phyloP scores from a whole-genome alignment of 345 rosid species.

The Cardiospermum halicacabum region DNA sequence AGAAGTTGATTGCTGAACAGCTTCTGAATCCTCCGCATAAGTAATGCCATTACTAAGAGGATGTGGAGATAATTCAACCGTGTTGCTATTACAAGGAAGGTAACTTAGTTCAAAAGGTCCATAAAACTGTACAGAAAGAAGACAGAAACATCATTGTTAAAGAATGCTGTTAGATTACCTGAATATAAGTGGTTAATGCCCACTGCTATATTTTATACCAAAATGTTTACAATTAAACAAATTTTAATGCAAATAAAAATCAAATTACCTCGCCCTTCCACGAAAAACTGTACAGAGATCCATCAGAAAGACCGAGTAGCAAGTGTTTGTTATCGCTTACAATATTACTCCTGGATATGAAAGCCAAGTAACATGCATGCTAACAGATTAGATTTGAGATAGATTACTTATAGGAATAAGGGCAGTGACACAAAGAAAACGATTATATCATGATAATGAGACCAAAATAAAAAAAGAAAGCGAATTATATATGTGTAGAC shows the following conservation, averaged over 20 bases:
- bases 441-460: background rate
- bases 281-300: slow-evolving; percentile 73
- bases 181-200: background rate
- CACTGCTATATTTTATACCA: background rate
- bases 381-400: slow-evolving; percentile 14
- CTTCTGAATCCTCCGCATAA: slow-evolving; percentile 38
- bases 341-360: slow-evolving; percentile 70
- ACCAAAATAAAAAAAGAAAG: background rate
- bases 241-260: slow-evolving; percentile 8
- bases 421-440: background rate
- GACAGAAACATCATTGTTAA: slow-evolving; percentile 2
- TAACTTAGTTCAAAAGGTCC: slow-evolving; percentile 67
- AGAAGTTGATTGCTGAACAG: slow-evolving; percentile 23
- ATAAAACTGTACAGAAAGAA: slow-evolving; percentile 52
- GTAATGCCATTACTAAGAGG: slow-evolving; percentile 49
- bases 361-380: slow-evolving; percentile 12
- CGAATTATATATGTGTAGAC: background rate
- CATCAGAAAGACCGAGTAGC: slow-evolving; percentile 87
- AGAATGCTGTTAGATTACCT: slow-evolving; percentile 1
- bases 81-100: slow-evolving; percentile 26
- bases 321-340: slow-evolving; percentile 69
- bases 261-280: slow-evolving; percentile 96
- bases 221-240: background rate
- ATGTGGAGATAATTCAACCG: slow-evolving; percentile 30
- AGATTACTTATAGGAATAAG: background rate